Conservation (phyloP, 1,284 basidiomycete genomes). For the Acaromyces ingoldii region DNA sequence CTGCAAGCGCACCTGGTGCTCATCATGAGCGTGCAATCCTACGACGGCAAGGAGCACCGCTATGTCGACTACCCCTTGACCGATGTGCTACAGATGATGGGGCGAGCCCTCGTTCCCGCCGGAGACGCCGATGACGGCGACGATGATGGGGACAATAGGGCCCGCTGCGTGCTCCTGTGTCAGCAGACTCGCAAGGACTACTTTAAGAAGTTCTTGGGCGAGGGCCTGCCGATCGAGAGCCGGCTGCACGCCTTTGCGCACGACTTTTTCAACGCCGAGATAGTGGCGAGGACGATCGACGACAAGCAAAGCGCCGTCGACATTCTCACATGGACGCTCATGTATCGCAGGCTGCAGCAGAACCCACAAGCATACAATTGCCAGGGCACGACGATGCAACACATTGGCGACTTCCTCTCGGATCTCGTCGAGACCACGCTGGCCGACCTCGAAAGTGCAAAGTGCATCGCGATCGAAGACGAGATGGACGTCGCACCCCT, state of each 20-base stretch:
- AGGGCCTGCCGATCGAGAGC: conserved; percentile 95
- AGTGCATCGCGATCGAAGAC: conserved; percentile 84
- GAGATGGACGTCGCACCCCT: conserved; percentile 55
- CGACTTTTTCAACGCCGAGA: conserved; percentile 97
- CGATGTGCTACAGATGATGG: conserved; percentile 98
- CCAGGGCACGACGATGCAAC: conserved; percentile 41
- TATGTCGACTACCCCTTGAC: conserved; percentile 97
- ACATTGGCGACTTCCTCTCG: conserved; percentile 59
- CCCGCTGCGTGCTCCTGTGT: conserved; percentile 90
- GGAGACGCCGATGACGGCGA: conserved; percentile 54
- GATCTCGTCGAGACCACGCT: conserved; percentile 92
- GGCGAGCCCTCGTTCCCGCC: conserved; percentile 77
- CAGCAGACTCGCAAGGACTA: conserved; percentile 92
- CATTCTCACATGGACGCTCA: conserved; percentile 89
- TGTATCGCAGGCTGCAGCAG: conserved; percentile 92
- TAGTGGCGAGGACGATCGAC: conserved; percentile 96
- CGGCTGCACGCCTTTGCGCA: conserved; percentile 59
- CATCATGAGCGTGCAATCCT: conserved; percentile 95
- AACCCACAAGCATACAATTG: conserved; percentile 58
- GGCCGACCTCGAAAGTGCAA: conserved; percentile 82
- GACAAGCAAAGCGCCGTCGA: conserved; percentile 56
- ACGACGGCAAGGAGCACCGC: conserved; percentile 64
- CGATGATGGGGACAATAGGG: conserved; percentile 63
- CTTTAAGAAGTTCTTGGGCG: conserved; percentile 96
- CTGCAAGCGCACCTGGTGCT: conserved; percentile 93